A percentile compares a stretch with the other conserved stretches of the same genome.
Conservation (phyloP, 2,329 filamentous ascomycete species). For the Hypoxylon sp. region DNA sequence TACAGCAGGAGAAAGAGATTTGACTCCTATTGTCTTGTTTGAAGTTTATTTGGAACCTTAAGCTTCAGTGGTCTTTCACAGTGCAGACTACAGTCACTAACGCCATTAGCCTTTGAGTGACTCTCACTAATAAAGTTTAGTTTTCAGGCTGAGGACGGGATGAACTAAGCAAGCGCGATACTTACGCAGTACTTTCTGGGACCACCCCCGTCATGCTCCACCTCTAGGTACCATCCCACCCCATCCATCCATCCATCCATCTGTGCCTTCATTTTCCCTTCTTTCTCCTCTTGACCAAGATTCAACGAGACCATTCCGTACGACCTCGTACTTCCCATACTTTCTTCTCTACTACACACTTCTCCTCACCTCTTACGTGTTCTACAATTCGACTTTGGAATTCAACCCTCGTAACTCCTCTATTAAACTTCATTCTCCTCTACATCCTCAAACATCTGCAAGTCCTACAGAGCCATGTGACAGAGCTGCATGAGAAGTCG, state of each 20-base stretch:
- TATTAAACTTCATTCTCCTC: conserved; percentile 10
- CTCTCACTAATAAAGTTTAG: conserved; percentile 41
- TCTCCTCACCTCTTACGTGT: conserved; percentile 27
- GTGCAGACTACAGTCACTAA: conserved; percentile 21
- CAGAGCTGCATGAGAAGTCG: conserved; percentile 53
- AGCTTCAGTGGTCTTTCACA: conserved; percentile 35
- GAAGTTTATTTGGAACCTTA: not conserved
- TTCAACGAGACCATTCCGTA: conserved; percentile 49
- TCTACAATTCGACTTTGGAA: conserved; percentile 8
- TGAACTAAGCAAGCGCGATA: conserved; percentile 48
- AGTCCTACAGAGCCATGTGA: conserved; percentile 51
- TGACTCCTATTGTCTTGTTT: conserved; percentile 27
- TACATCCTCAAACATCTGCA: conserved; percentile 13
- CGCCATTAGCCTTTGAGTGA: conserved; percentile 28
- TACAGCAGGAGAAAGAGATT: conserved; percentile 10
- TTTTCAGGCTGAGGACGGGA: conserved; percentile 38
- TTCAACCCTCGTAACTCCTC: conserved; percentile 1
- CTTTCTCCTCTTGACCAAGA: conserved; percentile 52
- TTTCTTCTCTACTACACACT: conserved; percentile 33
- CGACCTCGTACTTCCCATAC: conserved; percentile 51
- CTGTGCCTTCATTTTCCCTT: conserved; percentile 50
- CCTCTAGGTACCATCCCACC: conserved; percentile 41
- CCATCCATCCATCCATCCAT: conserved; percentile 45
- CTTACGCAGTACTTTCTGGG: conserved; percentile 41
- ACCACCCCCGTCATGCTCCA: conserved; percentile 44